Conservation (phyloP, 192 early-diverging fungal species). For the Podila verticillata region DNA sequence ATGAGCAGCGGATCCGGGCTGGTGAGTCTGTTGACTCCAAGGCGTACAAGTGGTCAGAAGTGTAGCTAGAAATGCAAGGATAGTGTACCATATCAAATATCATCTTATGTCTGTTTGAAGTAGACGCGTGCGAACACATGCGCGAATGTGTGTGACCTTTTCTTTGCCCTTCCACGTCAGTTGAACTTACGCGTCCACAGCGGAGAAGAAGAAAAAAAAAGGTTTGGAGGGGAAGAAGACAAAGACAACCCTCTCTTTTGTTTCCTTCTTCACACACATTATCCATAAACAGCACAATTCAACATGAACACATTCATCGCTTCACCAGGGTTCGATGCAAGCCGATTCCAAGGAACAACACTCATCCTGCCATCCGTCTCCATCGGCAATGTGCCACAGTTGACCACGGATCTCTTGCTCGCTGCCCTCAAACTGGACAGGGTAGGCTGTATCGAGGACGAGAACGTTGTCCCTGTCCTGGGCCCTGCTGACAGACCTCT, state of each 20-base stretch:
- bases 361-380: constrained; percentile 73
- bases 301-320: constrained; percentile 56
- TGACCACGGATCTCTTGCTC: constrained; percentile 73
- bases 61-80: not conserved
- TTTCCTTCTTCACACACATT: not conserved
- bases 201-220: too few species aligned
- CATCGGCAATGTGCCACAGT: constrained; percentile 84
- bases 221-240: too few species aligned
- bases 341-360: constrained; percentile 46
- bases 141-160: too few species aligned
- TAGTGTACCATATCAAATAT: not conserved
- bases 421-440: constrained; percentile 67
- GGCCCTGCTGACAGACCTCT: constrained; percentile 56
- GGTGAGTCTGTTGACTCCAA: constrained; percentile 6
- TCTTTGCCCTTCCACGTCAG: too few species aligned
- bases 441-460: constrained; percentile 70
- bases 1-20: not conserved
- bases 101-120: too few species aligned
- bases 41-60: not conserved
- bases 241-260: not conserved
- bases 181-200: too few species aligned
- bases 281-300: not conserved
- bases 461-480: constrained; percentile 66
- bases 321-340: constrained; percentile 44
- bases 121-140: too few species aligned